Conservation (phyloP, 495 filamentous ascomycete genomes). For the Penicillium verhagenii region DNA sequence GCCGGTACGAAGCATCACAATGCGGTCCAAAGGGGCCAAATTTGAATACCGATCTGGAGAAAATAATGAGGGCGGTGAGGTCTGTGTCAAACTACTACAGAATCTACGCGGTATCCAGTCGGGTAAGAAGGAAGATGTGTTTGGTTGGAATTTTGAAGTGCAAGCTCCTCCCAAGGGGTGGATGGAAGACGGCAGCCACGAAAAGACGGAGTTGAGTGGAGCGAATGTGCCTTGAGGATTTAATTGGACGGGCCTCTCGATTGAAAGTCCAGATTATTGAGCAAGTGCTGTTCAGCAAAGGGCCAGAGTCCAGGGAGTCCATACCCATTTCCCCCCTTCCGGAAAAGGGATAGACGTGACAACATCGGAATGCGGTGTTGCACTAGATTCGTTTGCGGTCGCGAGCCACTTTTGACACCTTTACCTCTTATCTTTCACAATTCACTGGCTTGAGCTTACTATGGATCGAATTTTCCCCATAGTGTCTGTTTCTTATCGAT, state of each 20-base stretch:
- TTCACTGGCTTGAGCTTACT: constrained; percentile 1
- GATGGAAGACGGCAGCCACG: constrained; percentile 20
- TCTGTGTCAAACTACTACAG: constrained; percentile 66
- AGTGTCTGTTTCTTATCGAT: constrained; percentile 1
- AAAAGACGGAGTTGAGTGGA: constrained; percentile 22
- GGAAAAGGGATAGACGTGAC: constrained; percentile 22
- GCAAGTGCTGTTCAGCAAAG: neutral
- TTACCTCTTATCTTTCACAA: neutral
- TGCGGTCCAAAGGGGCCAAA: constrained; percentile 62
- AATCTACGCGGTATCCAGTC: constrained; percentile 81
- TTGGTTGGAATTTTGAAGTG: constrained; percentile 63
- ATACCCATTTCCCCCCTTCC: constrained; percentile 2
- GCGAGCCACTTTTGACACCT: neutral
- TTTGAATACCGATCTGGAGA: constrained; percentile 62
- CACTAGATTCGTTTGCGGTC: constrained; percentile 5
- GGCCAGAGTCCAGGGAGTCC: neutral
- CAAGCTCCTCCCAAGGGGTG: constrained; percentile 34
- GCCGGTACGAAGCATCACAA: constrained; percentile 84
- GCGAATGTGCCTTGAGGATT: constrained; percentile 28
- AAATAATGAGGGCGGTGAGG: constrained; percentile 69
- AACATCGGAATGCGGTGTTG: constrained; percentile 25
- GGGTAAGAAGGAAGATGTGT: constrained; percentile 71
- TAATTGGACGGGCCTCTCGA: neutral
- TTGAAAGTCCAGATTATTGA: neutral
- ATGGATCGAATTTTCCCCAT: neutral